Evolutionary conservation across 345 rosid genomes (phyloP), one percentile per base, ranked within the genome.

Genomic region (Populus deltoides): DNA sequence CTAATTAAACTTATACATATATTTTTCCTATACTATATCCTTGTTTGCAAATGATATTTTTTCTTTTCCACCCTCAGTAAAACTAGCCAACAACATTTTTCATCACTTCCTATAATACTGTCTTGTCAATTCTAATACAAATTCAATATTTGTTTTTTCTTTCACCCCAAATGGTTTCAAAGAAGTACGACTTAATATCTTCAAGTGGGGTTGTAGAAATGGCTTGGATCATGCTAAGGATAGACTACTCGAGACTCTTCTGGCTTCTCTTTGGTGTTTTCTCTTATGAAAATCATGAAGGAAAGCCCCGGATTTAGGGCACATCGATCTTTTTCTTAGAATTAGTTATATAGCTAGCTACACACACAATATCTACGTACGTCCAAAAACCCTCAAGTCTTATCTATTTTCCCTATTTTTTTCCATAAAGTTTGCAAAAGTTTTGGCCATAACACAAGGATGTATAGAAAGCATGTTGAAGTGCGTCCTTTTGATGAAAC

Each of bases 241-340:
- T 84, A 69, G 84, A 81, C 65, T 79, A 81, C 74, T 85, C 83
- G 7, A 78, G 83, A 45, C 85, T 83, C 3, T 84, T 75, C 63
- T 80, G 85, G 85, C 61, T 81, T 22, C 83, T 81, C 39, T 81
- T 79, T 79, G 71, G 86, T 72, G 82, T 80, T 9, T 84, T 86
- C 78, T 85, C 83, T 5, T 78, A 71, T 47, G 90, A 86, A 79
- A 86, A 86, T 62, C 88, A 82, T 69, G 85, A 82, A 25, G 87
- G 85, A 72, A 81, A 82, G 73, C 83, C 83, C 7, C 75, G 79
- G 75, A 87, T 87, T 63, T 81, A 63, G 45, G 5, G 5, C 59
- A 7, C 20, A 11, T 68, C 24, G 9, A 8, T 1, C 39, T 35
- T 31, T 8, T 27, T 24, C 25, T 20, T 68, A 3, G 8, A 31